Evolutionary conservation across 257 asterid species (phyloP), one percentile per base, ranked within the genome.

Genomic region (Primulina tabacum): DNA sequence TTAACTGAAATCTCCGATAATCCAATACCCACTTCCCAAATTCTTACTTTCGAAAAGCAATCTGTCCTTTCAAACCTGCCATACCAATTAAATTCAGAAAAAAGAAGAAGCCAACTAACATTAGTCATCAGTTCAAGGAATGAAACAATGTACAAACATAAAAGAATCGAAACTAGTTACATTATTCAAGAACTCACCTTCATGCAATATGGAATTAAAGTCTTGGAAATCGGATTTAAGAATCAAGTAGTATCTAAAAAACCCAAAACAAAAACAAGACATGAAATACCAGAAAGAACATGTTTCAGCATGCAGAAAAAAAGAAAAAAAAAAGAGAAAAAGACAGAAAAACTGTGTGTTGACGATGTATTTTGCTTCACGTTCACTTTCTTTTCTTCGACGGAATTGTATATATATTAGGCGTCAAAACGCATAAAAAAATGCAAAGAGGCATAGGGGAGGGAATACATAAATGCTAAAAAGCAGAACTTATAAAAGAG

Each of bases 1-100:
- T 81, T 78, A 77, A 80, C 82, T 59, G 84, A 87, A 84, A 87
- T 76, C 80, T 82, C 86, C 79, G 77, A 55, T 70, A 78, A 79
- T 14, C 77, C 81, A 74, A 69, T 64, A 62, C 83, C 90, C 92
- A 83, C 86, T 79, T 74, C 83, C 78, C 66, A 79, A 40, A 62
- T 67, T 72, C 38, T 21, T 62, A 72, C 52, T 64, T 71, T 67
- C 64, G 72, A 60, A 62, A 66, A 75, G 35, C 18, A 34, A 2
- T 60, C 10, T 24, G 33, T 26, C 65, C 60, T 71, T 69, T 56
- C 69, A 75, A 86, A 82, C 80, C 90, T 82, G 89, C 68, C 79
- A 77, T 47, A 20, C 55, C 50, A 65, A 70, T 59, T 21, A 20
- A 80, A 73, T 69, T 71, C 43, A 77, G 33, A 73, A 78, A 77